Conservation (phyloP, 2,329 filamentous ascomycete species). For the Xylaria polymorpha region DNA sequence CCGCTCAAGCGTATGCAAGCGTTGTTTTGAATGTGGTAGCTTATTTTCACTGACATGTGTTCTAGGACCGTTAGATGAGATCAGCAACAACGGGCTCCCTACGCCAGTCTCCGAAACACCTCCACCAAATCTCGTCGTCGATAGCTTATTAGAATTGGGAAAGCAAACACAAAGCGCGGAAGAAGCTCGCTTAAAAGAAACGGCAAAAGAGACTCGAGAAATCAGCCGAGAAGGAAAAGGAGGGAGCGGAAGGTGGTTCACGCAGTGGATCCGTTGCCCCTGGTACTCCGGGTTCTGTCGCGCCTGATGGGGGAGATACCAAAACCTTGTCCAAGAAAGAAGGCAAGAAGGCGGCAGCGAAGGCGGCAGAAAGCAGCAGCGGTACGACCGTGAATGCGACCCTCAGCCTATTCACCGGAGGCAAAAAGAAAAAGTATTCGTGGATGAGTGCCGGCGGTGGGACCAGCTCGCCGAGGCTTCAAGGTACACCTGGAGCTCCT, state of each 20-base stretch:
- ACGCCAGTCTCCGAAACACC: slow-evolving; percentile 61
- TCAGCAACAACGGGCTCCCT: slow-evolving; percentile 55
- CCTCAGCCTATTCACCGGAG: slow-evolving; percentile 75
- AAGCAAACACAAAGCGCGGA: slow-evolving; percentile 77
- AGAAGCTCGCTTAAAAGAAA: slow-evolving; percentile 74
- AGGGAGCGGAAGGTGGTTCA: slow-evolving; percentile 57
- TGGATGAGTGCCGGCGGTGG: slow-evolving; percentile 75
- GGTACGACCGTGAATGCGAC: slow-evolving; percentile 83
- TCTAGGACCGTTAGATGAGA: slow-evolving; percentile 53
- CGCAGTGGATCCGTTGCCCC: slow-evolving; percentile 68
- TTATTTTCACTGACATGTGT: slow-evolving; percentile 52
- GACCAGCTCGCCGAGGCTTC: slow-evolving; percentile 60
- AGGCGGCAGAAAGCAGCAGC: slow-evolving; percentile 80
- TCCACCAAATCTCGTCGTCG: slow-evolving; percentile 62
- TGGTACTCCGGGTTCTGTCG: slow-evolving; percentile 70
- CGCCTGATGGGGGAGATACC: slow-evolving; percentile 65
- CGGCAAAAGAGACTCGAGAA: slow-evolving; percentile 69
- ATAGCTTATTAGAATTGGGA: slow-evolving; percentile 70
- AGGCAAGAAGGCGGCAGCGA: slow-evolving; percentile 76
- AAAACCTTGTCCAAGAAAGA: slow-evolving; percentile 91
- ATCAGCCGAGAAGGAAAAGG: slow-evolving; percentile 62
- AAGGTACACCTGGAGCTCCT: slow-evolving; percentile 44
- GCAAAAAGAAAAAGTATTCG: slow-evolving; percentile 76
- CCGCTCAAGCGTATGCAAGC: slow-evolving; percentile 69
- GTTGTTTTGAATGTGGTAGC: slow-evolving; percentile 30